phyloP scores from a whole-genome alignment of 768 basidiomycete genomes.

The Pleurotus pulmonarius region DNA sequence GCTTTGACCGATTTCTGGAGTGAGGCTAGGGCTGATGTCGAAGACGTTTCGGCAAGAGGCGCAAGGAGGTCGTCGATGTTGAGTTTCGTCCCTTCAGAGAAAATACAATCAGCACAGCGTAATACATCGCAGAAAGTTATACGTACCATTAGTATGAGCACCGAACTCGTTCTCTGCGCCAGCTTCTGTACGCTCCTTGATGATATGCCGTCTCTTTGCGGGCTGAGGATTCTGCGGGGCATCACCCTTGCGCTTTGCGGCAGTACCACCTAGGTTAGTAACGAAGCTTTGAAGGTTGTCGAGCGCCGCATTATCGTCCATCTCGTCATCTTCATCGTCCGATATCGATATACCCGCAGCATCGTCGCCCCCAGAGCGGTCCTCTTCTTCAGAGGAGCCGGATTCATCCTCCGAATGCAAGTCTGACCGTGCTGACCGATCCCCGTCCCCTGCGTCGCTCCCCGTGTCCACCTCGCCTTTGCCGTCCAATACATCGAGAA shows the following conservation, averaged over 20 bases:
- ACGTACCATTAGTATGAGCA: slow-evolving; percentile 44
- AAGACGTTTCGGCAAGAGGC: slow-evolving; percentile 62
- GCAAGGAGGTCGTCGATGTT: slow-evolving; percentile 73
- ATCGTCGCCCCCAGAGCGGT: slow-evolving; percentile 18
- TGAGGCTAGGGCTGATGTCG: slow-evolving; percentile 41
- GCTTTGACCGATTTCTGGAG: slow-evolving; percentile 70
- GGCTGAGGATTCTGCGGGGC: slow-evolving; percentile 22
- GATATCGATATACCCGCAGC: slow-evolving; percentile 27
- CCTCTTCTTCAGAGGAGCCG: slow-evolving; percentile 26
- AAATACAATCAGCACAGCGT: neutral
- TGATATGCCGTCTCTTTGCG: slow-evolving; percentile 54
- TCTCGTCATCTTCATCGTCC: slow-evolving; percentile 43
- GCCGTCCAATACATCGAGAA: neutral
- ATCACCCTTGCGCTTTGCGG: slow-evolving; percentile 51
- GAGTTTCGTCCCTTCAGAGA: slow-evolving; percentile 45
- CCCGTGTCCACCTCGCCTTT: slow-evolving; percentile 44
- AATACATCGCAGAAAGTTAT: neutral
- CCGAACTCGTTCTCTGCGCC: slow-evolving; percentile 83
- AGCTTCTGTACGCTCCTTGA: slow-evolving; percentile 73
- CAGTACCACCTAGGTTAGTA: slow-evolving; percentile 52
- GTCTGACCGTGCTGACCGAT: slow-evolving; percentile 13
- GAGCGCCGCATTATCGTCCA: slow-evolving; percentile 50
- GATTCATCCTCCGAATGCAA: slow-evolving; percentile 6
- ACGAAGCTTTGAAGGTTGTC: slow-evolving; percentile 73
- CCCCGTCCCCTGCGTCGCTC: slow-evolving; percentile 30